Conservation (phyloP, 495 filamentous ascomycete species). For the Trypethelium eluteriae region DNA sequence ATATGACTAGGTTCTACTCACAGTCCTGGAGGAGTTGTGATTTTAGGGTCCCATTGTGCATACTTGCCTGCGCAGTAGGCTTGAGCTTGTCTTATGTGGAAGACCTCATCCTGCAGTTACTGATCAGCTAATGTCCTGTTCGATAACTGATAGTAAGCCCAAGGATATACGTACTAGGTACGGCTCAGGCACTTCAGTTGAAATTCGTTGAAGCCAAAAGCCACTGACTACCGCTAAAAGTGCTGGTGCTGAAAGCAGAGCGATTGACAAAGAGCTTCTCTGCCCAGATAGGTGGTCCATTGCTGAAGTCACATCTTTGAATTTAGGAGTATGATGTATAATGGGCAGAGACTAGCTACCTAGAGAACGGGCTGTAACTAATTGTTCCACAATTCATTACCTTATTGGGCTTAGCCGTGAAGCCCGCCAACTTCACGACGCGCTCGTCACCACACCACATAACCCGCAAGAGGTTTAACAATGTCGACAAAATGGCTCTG, state of each 20-base stretch:
- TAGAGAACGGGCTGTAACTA: too few relatives aligned
- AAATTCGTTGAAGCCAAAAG: slow-evolving; percentile 27
- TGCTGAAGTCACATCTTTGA: not conserved
- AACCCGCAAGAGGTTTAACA: not conserved
- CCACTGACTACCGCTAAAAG: not conserved
- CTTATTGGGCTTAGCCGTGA: slow-evolving; percentile 4
- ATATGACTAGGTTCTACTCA: slow-evolving; percentile 36
- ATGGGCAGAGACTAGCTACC: too few relatives aligned
- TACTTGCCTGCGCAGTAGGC: slow-evolving; percentile 72
- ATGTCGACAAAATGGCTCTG: slow-evolving; percentile 58
- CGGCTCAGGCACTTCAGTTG: slow-evolving; percentile 58
- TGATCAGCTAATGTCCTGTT: slow-evolving; percentile 16
- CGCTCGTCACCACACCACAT: too few relatives aligned
- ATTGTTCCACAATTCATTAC: not conserved
- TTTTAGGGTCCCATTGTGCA: slow-evolving; percentile 83
- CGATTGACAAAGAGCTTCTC: not conserved
- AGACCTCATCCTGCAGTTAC: slow-evolving; percentile 70
- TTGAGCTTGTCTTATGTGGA: slow-evolving; percentile 89
- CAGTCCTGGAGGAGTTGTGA: slow-evolving; percentile 90
- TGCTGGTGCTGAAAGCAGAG: not conserved
- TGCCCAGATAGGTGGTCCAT: not conserved
- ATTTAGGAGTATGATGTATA: not conserved
- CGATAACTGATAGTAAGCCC: not conserved
- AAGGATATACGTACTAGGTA: slow-evolving; percentile 57
- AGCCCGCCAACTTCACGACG: too few relatives aligned